phyloP scores from a whole-genome alignment of 2,329 filamentous ascomycete species.

The Macrophomina phaseolina region DNA sequence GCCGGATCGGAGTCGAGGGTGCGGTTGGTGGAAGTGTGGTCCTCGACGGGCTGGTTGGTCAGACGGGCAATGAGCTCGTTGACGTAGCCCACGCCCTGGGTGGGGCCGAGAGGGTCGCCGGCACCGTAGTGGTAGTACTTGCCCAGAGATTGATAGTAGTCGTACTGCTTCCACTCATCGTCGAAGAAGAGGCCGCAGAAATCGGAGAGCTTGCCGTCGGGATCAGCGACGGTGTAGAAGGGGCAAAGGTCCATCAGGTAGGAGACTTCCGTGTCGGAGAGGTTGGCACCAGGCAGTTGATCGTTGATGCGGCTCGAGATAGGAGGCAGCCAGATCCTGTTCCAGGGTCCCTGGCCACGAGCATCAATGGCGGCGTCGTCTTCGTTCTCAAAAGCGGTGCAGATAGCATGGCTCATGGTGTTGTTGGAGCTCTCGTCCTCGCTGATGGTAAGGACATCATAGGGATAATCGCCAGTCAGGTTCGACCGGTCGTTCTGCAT shows the following conservation, averaged over 20 bases:
- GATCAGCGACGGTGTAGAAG: slow-evolving; percentile 73
- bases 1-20: slow-evolving; percentile 71
- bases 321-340: slow-evolving; percentile 66
- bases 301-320: slow-evolving; percentile 73
- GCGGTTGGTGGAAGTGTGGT: slow-evolving; percentile 76
- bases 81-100: slow-evolving; percentile 84
- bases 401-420: slow-evolving; percentile 77
- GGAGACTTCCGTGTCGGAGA: slow-evolving; percentile 68
- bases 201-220: slow-evolving; percentile 61
- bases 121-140: slow-evolving; percentile 85
- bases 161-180: slow-evolving; percentile 77
- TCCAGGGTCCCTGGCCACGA: slow-evolving; percentile 60
- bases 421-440: slow-evolving; percentile 76
- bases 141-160: slow-evolving; percentile 78
- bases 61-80: slow-evolving; percentile 87
- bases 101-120: slow-evolving; percentile 79
- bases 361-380: slow-evolving; percentile 56
- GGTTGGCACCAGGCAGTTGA: slow-evolving; percentile 69
- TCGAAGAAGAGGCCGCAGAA: slow-evolving; percentile 80
- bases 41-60: slow-evolving; percentile 70
- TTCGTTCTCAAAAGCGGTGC: slow-evolving; percentile 73
- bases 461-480: slow-evolving; percentile 50
- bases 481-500: slow-evolving; percentile 43
- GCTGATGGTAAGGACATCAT: slow-evolving; percentile 69
- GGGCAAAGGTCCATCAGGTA: slow-evolving; percentile 89